Evolutionary conservation across 2,329 filamentous ascomycete genomes (phyloP).

Genomic region (Ophiostoma ips): DNA sequence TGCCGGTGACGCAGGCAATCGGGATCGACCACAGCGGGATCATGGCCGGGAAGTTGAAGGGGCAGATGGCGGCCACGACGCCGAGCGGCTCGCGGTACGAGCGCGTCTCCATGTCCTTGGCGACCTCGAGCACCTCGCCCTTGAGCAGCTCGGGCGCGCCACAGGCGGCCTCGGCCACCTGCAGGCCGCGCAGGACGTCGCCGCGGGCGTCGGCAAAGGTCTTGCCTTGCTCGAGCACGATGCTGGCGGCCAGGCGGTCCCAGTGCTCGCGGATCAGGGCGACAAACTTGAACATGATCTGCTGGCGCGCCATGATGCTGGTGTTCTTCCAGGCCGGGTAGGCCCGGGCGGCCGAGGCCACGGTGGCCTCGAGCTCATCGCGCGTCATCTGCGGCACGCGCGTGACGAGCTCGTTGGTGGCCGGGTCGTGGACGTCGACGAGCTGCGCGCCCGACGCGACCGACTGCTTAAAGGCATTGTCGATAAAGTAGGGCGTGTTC

Average conservation of each 20-base stretch:
- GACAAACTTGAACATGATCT: conserved; percentile 80
- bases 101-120: conserved; percentile 81
- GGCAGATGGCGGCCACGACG: conserved; percentile 72
- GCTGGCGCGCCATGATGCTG: conserved; percentile 59
- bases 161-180: conserved; percentile 73
- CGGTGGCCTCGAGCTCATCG: conserved; percentile 59
- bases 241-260: conserved; percentile 74
- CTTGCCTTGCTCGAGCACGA: conserved; percentile 80
- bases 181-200: conserved; percentile 67
- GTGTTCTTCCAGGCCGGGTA: conserved; percentile 61
- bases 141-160: conserved; percentile 69
- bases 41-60: conserved; percentile 87
- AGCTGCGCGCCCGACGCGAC: conserved; percentile 50
- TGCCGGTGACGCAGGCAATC: conserved; percentile 69
- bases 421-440: conserved; percentile 71
- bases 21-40: conserved; percentile 81
- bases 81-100: conserved; percentile 71
- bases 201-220: conserved; percentile 72
- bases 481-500: conserved; percentile 38
- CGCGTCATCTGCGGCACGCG: conserved; percentile 70
- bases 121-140: conserved; percentile 70
- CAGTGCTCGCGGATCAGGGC: conserved; percentile 68
- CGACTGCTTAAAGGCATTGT: conserved; percentile 64
- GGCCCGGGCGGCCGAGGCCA: conserved; percentile 61
- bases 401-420: conserved; percentile 74